Evolutionary conservation across 2,329 filamentous ascomycete species (phyloP).

Genomic region (Aureobasidium pullulans): DNA sequence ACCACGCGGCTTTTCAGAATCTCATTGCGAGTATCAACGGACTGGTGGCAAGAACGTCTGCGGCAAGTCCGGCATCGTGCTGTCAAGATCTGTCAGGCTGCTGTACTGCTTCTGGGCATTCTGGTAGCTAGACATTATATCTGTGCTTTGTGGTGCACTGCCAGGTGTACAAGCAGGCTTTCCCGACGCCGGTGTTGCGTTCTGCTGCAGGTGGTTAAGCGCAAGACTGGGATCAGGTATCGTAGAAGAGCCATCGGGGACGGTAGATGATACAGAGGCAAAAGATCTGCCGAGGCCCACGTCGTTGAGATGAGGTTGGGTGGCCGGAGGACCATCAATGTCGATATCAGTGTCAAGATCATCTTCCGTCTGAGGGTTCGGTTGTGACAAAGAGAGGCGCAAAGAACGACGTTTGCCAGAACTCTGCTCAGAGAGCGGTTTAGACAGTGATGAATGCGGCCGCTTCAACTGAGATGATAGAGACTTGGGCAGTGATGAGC

Average conservation of each 20-base stretch:
- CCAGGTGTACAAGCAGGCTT: background rate
- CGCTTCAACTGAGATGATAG: background rate
- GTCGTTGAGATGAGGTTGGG: background rate
- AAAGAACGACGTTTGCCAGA: background rate
- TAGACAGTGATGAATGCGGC: background rate
- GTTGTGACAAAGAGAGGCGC: constrained; percentile 1
- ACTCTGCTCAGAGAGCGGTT: background rate
- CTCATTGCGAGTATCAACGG: background rate
- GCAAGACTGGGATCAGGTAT: constrained; percentile 11
- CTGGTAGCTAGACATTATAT: background rate
- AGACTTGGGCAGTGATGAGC: background rate
- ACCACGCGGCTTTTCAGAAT: background rate
- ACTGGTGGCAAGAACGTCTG: constrained; percentile 1
- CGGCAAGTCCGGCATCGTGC: background rate
- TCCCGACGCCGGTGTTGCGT: background rate
- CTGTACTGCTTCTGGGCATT: constrained; percentile 5
- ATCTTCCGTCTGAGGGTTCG: background rate
- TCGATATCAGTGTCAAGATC: background rate
- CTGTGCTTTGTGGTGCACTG: constrained; percentile 2
- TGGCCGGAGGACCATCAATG: background rate
- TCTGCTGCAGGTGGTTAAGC: background rate
- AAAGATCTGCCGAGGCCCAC: background rate
- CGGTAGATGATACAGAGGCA: background rate
- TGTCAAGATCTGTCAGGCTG: constrained; percentile 5
- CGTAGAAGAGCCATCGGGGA: constrained; percentile 1